Evolutionary conservation across 495 filamentous ascomycete species (phyloP).

Genomic region (Daldinia loculata): DNA sequence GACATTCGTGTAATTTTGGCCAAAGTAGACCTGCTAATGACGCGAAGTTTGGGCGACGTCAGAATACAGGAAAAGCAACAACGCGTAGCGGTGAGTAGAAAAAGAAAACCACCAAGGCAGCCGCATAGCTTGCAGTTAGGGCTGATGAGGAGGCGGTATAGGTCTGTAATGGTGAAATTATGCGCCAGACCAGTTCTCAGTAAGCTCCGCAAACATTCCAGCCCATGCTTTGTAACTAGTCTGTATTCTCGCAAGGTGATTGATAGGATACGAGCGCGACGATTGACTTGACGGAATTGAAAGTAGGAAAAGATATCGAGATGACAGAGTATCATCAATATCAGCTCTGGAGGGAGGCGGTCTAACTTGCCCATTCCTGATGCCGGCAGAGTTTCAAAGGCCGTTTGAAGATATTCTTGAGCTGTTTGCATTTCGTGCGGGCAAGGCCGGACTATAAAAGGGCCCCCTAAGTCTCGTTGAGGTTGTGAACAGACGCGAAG

Average conservation of each 20-base stretch:
- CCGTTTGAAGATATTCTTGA: background rate
- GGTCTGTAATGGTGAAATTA: background rate
- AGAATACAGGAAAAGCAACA: background rate
- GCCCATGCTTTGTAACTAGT: background rate
- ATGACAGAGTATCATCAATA: background rate
- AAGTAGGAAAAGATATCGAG: background rate
- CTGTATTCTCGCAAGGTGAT: background rate
- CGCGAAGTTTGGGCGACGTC: background rate
- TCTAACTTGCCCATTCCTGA: background rate
- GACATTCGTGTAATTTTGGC: background rate
- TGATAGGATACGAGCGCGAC: background rate
- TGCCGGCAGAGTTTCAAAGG: background rate
- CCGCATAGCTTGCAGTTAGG: background rate
- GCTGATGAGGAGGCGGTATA: background rate
- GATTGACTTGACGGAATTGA: background rate
- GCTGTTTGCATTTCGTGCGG: background rate
- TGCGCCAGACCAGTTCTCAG: background rate
- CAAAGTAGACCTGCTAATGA: background rate
- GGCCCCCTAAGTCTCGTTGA: background rate
- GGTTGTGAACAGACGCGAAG: background rate
- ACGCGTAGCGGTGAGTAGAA: background rate
- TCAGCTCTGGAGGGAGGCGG: background rate
- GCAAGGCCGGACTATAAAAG: background rate
- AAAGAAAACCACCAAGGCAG: background rate
- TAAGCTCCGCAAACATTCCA: background rate